Percentiles rank a stretch among this genome's conserved stretches.
These are phyloP conservation scores for Teratosphaeria viscida DNA, from an alignment of 2,329 filamentous ascomycete species.

Conservation along the genomic window DNA sequence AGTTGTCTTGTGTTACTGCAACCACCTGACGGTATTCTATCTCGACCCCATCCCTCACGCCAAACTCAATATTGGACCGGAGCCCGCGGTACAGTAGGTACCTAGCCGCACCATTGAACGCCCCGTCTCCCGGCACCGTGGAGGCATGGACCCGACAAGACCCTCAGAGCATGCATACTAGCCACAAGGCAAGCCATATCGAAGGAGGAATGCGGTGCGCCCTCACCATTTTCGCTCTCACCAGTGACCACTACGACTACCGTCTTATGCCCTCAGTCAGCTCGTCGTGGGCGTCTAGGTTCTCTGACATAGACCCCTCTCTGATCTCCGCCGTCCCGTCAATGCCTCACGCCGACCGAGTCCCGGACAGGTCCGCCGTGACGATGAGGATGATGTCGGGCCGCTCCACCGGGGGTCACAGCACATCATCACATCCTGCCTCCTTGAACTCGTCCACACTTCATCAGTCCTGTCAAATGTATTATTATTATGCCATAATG, in stretches of 20 bases:
- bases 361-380: neutral
- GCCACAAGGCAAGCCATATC: neutral
- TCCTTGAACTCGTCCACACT: neutral
- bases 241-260: neutral
- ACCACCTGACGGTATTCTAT: neutral
- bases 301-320: neutral
- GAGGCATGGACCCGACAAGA: neutral
- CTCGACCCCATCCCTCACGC: neutral
- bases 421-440: neutral
- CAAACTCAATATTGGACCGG: neutral
- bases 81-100: neutral
- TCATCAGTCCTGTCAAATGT: neutral
- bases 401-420: neutral
- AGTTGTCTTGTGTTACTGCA: neutral
- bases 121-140: neutral
- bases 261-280: neutral
- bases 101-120: neutral
- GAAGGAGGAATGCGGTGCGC: neutral
- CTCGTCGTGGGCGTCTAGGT: neutral
- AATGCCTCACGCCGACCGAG: neutral
- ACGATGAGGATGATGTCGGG: neutral
- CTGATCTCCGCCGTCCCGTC: too few relatives aligned
- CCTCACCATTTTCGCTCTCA: neutral
- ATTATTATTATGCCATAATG: neutral
- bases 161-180: neutral